Conservation (phyloP, 257 asterid genomes). For the Anisodus acutangulus region DNA sequence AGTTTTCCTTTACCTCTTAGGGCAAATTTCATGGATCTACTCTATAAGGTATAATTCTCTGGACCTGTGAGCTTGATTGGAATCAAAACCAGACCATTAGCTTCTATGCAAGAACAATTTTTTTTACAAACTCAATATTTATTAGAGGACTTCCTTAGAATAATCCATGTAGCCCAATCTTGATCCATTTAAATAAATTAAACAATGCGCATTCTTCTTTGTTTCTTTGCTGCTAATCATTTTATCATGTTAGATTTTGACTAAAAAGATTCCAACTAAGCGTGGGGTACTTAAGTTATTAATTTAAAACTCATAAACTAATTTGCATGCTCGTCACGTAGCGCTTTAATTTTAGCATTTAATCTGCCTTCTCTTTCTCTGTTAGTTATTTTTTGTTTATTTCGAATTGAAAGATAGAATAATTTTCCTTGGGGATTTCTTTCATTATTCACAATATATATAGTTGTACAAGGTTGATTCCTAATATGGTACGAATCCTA, state of each 20-base stretch:
- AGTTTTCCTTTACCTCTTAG: too few species aligned
- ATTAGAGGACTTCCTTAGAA: conserved; percentile 13
- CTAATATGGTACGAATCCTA: too few species aligned
- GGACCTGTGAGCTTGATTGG: too few species aligned
- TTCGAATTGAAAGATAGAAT: too few species aligned
- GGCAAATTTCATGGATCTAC: too few species aligned
- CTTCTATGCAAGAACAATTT: not conserved
- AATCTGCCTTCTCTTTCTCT: not conserved
- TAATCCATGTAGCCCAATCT: not conserved
- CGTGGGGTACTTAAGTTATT: conserved; percentile 5
- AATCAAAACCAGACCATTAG: not conserved
- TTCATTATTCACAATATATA: too few species aligned
- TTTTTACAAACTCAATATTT: conserved; percentile 5
- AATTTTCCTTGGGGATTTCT: too few species aligned
- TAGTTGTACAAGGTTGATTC: too few species aligned
- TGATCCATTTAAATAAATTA: conserved; percentile 18
- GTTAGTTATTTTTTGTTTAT: not conserved
- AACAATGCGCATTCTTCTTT: not conserved
- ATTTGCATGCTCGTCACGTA: conserved; percentile 39
- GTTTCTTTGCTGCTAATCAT: conserved; percentile 39
- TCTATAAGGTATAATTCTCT: too few species aligned
- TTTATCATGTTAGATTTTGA: conserved; percentile 40
- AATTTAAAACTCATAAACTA: not conserved
- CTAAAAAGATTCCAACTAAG: conserved; percentile 37
- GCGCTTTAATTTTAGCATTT: not conserved